These are phyloP conservation scores for Acanthamoeba culbertsoni DNA, from an alignment of 208 protist genomes.

Conservation along the genomic window DNA sequence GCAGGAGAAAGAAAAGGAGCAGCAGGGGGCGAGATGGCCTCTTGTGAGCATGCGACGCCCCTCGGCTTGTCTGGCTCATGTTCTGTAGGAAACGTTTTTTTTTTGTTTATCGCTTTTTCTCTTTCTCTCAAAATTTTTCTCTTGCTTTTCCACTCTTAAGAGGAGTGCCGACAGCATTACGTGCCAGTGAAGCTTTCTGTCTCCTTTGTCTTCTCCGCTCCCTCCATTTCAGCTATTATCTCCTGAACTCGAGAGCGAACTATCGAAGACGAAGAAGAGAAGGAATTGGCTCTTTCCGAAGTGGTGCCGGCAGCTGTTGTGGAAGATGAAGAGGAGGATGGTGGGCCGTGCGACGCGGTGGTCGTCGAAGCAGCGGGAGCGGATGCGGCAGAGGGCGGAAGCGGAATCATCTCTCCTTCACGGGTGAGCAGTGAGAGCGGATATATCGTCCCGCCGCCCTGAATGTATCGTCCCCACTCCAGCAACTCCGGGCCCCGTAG, in stretches of 20 bases:
- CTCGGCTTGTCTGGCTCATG: neutral
- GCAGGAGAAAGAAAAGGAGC: neutral
- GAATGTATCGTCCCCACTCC: neutral
- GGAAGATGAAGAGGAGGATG: neutral
- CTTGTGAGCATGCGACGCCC: neutral
- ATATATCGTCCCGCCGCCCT: neutral
- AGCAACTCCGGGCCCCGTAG: constrained; percentile 35
- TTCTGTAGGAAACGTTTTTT: too few relatives aligned
- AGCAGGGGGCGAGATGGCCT: neutral
- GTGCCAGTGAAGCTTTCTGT: too few relatives aligned
- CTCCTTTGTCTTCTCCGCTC: neutral
- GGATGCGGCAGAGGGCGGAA: neutral
- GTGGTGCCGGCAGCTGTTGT: neutral
- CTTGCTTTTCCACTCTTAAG: too few relatives aligned
- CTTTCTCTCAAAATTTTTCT: neutral
- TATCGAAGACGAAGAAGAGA: neutral
- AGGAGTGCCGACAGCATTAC: too few relatives aligned
- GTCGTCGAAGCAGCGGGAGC: neutral
- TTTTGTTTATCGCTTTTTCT: too few relatives aligned
- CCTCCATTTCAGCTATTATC: neutral
- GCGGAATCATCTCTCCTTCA: constrained; percentile 1
- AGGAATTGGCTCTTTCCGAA: neutral
- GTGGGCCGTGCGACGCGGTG: neutral
- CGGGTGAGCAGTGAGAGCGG: neutral
- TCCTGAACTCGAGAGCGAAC: neutral